These are phyloP conservation scores for Trifolium subterraneum DNA, from an alignment of 306 rosid genomes.

Conservation along the genomic window DNA sequence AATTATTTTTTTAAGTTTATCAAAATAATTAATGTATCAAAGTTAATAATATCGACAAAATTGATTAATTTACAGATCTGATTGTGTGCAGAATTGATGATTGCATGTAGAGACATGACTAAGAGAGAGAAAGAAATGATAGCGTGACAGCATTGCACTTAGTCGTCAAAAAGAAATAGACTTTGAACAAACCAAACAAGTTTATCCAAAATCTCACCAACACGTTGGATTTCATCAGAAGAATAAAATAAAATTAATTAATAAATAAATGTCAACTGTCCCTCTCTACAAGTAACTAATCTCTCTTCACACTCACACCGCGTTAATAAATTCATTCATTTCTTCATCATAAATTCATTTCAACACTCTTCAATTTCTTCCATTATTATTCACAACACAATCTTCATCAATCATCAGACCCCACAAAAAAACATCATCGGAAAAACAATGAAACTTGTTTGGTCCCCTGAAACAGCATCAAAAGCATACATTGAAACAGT, in stretches of 20 bases:
- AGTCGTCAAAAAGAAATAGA: background rate
- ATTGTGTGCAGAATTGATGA: background rate
- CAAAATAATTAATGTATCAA: too few species aligned
- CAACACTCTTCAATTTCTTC: background rate
- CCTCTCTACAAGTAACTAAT: background rate
- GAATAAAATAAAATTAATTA: too few species aligned
- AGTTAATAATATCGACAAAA: too few species aligned
- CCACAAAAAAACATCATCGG: background rate
- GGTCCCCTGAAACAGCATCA: slow-evolving; percentile 92
- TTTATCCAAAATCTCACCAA: slow-evolving; percentile 40
- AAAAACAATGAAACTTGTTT: slow-evolving; percentile 69
- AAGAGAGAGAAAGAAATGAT: background rate
- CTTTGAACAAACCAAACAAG: background rate
- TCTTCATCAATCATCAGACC: background rate
- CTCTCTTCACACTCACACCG: slow-evolving; percentile 1
- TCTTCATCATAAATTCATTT: background rate
- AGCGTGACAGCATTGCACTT: slow-evolving; percentile 17
- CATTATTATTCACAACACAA: slow-evolving; percentile 14
- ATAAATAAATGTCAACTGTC: slow-evolving; percentile 54
- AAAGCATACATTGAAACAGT: slow-evolving; percentile 94
- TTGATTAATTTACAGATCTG: too few species aligned
- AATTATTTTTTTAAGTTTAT: too few species aligned
- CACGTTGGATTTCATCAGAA: slow-evolving; percentile 61
- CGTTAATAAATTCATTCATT: background rate
- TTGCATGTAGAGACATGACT: background rate